Base-by-base conservation (phyloP, 75 land plant species). In the Azolla pinnata region DNA sequence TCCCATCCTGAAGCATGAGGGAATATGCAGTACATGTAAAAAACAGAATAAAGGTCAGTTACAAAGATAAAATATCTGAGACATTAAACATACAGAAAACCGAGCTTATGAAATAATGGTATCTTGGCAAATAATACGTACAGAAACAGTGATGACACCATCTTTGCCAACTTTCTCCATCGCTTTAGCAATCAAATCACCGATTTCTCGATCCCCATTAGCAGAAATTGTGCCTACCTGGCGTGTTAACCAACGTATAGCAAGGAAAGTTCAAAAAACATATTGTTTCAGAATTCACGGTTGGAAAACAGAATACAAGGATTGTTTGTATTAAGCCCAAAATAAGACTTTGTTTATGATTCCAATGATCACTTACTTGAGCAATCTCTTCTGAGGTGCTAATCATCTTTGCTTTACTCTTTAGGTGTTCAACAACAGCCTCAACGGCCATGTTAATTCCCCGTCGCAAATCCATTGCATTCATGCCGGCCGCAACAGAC, bases 151-250 rank as follows among this genome's bases (percentile, higher is more conserved):
- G 29, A 89, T 89, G 5, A 89, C 96, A 30, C 96, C 96, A 57
- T 89, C 96, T 62, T 89, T 89, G 49, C 96, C 96, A 17, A 86
- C 96, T 75, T 79, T 86, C 61, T 83, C 91, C 91, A 89, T 83
- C 16, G 96, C 96, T 42, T 67, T 80, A 0, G 96, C 96, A 60
- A 89, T 69, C 51, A 89, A 60, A 49, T 89, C 91, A 35, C 96
- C 96, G 61, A 89, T 86, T 53, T 86, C 91, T 56, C 79, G 47
- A 8, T 80, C 78, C 27, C 79, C 96, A 71, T 89, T 89, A 38
- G 96, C 80, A 48, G 79, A 73, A 20, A 79, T 78, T 1, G 71
- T 75, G 5, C 71, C 75, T 44, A 90, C 92, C 87, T 87, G 70
- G n/a, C n/a, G n/a, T n/a, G n/a, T n/a, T n/a, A n/a, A n/a, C n/a